Percentiles rank a stretch among this genome's conserved stretches.
Conservation (phyloP, 2,329 filamentous ascomycete genomes). For the Xylariaceae sp. region DNA sequence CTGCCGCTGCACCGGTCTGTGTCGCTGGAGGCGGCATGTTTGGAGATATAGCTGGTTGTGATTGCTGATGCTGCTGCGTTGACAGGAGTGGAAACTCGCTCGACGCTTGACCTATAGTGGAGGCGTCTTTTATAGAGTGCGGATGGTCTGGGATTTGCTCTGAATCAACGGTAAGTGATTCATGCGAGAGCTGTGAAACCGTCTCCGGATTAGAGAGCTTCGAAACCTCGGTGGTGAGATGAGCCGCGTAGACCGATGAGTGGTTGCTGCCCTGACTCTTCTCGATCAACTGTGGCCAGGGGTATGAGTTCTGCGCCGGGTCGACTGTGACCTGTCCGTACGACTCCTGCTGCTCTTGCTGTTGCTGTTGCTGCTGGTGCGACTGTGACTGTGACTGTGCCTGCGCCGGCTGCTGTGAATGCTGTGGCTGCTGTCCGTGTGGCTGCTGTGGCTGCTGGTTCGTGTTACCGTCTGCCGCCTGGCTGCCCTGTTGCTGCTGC, state of each 20-base stretch:
- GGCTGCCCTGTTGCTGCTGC: slow-evolving; percentile 26
- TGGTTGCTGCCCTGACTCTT: slow-evolving; percentile 29
- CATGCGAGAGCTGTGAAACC: slow-evolving; percentile 57
- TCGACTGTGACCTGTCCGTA: slow-evolving; percentile 39
- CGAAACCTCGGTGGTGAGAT: slow-evolving; percentile 30
- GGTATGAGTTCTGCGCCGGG: slow-evolving; percentile 34
- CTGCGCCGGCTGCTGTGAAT: slow-evolving; percentile 11
- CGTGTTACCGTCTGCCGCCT: slow-evolving; percentile 10
- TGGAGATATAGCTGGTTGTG: slow-evolving; percentile 32
- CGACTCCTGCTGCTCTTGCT: slow-evolving; percentile 34
- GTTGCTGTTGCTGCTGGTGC: slow-evolving; percentile 28
- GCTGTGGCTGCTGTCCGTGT: not conserved
- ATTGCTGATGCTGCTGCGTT: slow-evolving; percentile 21
- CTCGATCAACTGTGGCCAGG: slow-evolving; percentile 33
- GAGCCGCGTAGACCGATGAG: slow-evolving; percentile 26
- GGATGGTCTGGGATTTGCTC: slow-evolving; percentile 40
- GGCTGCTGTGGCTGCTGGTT: slow-evolving; percentile 9
- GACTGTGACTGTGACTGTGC: slow-evolving; percentile 22
- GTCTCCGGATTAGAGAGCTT: slow-evolving; percentile 53
- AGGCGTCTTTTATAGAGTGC: slow-evolving; percentile 41
- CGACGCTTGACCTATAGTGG: slow-evolving; percentile 35
- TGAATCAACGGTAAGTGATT: slow-evolving; percentile 50
- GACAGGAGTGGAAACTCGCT: slow-evolving; percentile 24
- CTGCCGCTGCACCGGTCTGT: slow-evolving; percentile 36
- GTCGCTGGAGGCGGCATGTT: slow-evolving; percentile 44